These are phyloP conservation scores for Leccinum subgranulosum DNA, from an alignment of 768 basidiomycete species.

Conservation along the genomic window DNA sequence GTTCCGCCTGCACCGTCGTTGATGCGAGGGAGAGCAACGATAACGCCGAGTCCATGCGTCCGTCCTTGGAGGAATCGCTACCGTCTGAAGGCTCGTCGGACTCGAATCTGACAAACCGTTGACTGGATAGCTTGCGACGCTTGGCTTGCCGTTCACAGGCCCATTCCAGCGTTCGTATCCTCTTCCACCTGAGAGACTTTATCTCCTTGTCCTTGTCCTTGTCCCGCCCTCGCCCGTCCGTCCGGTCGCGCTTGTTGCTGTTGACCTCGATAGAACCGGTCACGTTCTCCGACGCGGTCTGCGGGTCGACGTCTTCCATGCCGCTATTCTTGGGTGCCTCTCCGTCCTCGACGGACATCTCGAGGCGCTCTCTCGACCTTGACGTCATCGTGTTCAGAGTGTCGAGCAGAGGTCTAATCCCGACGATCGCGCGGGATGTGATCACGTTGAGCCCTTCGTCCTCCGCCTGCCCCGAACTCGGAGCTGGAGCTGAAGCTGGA, in stretches of 20 bases:
- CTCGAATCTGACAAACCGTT: conserved; percentile 11
- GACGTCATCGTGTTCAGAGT: conserved; percentile 15
- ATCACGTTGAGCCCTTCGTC: conserved; percentile 1
- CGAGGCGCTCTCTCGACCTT: conserved; percentile 1
- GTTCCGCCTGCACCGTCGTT: conserved; percentile 1
- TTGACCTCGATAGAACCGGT: background rate
- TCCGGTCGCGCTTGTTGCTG: background rate
- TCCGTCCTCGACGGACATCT: background rate
- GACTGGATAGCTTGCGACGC: conserved; percentile 30
- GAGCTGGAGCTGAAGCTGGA: background rate
- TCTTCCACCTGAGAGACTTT: conserved; percentile 14
- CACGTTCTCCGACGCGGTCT: background rate
- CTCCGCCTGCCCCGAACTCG: background rate
- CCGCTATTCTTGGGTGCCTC: background rate
- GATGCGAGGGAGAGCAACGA: conserved; percentile 31
- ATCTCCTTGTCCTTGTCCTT: background rate
- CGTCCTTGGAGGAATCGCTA: conserved; percentile 1
- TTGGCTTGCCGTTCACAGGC: conserved; percentile 41
- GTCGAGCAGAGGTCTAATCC: conserved; percentile 24
- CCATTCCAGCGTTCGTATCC: conserved; percentile 41
- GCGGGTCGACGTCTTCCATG: conserved; percentile 1
- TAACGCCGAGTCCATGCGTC: conserved; percentile 25
- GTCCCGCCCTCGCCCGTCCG: conserved; percentile 6
- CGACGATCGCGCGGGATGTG: conserved; percentile 15
- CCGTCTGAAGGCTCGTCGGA: conserved; percentile 18